Evolutionary conservation across 257 asterid species (phyloP).

Genomic region (Solanum pennellii): DNA sequence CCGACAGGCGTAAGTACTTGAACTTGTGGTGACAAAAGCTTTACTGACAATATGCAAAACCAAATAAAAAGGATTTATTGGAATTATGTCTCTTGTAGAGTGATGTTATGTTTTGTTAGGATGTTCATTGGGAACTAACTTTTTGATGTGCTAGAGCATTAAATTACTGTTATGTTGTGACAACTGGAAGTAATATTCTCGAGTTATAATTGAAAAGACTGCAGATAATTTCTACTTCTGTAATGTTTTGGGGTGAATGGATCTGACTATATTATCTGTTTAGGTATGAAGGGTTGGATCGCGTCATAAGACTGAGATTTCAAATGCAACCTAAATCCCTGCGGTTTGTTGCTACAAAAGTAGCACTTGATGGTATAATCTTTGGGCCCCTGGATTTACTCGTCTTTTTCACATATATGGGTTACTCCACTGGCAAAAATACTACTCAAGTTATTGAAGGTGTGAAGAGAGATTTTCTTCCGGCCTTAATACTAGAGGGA

Average conservation of each 20-base stretch:
- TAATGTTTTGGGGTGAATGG: not conserved
- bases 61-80: not conserved
- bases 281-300: conserved; percentile 81
- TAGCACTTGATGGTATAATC: conserved; percentile 64
- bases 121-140: not conserved
- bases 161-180: not conserved
- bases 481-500: conserved; percentile 68
- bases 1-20: not conserved
- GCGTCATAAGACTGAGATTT: conserved; percentile 42
- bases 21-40: not conserved
- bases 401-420: conserved; percentile 74
- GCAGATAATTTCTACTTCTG: not conserved
- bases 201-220: not conserved
- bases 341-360: conserved; percentile 65
- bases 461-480: conserved; percentile 69
- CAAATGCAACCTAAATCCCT: conserved; percentile 55
- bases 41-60: not conserved
- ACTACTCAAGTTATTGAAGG: conserved; percentile 64
- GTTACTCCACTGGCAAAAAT: conserved; percentile 64
- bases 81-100: not conserved
- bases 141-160: not conserved
- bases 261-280: not conserved
- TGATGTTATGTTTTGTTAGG: not conserved
- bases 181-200: not conserved
- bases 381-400: conserved; percentile 77